Evolutionary conservation across 805 yeast species (phyloP).

Genomic region (Monosporozyma aquatica): DNA sequence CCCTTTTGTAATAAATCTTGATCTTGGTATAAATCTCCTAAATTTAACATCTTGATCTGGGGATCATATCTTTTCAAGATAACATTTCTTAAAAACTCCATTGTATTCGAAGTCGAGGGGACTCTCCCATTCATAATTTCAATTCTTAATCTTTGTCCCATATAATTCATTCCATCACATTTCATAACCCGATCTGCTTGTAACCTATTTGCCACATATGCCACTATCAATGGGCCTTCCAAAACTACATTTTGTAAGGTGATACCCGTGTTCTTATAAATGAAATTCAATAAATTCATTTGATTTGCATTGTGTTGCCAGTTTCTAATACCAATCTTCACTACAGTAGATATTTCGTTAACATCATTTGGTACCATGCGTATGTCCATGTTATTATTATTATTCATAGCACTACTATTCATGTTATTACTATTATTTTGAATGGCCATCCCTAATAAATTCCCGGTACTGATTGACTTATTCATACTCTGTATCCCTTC

Average conservation of each 20-base stretch:
- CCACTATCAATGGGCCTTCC: constrained; percentile 51
- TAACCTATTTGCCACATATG: constrained; percentile 41
- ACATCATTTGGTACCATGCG: neutral
- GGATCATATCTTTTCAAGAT: constrained; percentile 60
- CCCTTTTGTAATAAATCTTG: constrained; percentile 52
- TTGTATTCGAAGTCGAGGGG: constrained; percentile 36
- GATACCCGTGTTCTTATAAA: constrained; percentile 57
- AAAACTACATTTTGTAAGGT: constrained; percentile 44
- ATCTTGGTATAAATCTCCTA: constrained; percentile 58
- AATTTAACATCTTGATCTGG: constrained; percentile 54
- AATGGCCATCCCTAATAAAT: constrained; percentile 1
- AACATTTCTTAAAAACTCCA: constrained; percentile 53
- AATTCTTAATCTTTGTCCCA: constrained; percentile 52
- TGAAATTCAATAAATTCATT: constrained; percentile 58
- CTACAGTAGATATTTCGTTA: constrained; percentile 19
- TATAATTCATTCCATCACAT: constrained; percentile 74
- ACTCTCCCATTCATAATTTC: constrained; percentile 25
- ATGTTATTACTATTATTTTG: neutral
- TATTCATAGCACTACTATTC: constrained; percentile 7
- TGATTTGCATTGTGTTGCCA: constrained; percentile 79
- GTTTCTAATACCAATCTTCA: constrained; percentile 56
- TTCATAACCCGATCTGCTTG: constrained; percentile 53
- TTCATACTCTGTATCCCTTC: neutral
- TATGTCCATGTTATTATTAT: constrained; percentile 5
- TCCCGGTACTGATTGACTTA: neutral